Evolutionary conservation across 495 filamentous ascomycete species (phyloP), one percentile per base, ranked within the genome.

Genomic region (Annulohypoxylon maeteangense): DNA sequence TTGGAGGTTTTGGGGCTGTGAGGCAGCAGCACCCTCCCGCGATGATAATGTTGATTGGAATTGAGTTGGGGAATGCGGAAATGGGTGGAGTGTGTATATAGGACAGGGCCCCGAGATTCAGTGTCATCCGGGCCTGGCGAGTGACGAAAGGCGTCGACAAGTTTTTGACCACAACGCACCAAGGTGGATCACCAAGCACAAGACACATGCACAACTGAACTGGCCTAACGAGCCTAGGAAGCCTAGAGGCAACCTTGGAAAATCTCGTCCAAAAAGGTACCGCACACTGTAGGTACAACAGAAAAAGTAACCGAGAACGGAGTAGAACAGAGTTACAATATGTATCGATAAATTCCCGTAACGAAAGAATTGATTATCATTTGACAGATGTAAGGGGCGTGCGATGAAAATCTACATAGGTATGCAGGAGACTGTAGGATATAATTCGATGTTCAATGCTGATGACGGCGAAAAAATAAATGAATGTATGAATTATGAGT

Each of bases 21-120:
- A 70, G 78, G 86, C 87, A 87, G 86, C 84, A 88, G 85, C 86
- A 83, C 86, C 81, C 72, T 72, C 82, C 83, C 79, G 83, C 85
- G 74, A 62, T 63, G 54, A 78, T 68, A 48, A 40, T 73, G 62
- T 68, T 62, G 51, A 73, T 66, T 69, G 70, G 70, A 66, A 73
- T 68, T 65, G 65, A 44, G 70, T 62, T 71, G 74, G 68, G 70
- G 73, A 64, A 63, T 76, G 65, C 27, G 67, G 55, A 75, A 73
- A 67, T 51, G 75, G 74, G 74, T 70, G 69, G 72, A 75, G 68
- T 71, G 75, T 64, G 74, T 79, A 75, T 65, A 74, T 75, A 73
- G 72, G 65, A 62, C 65, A 68, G 48, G 70, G 55, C 65, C 60
- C 65, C 70, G 57, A 73, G 65, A 51, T 66, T 62, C 65, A 62